Conservation (phyloP, 2,329 filamentous ascomycete genomes). For the Helotiales sp. region DNA sequence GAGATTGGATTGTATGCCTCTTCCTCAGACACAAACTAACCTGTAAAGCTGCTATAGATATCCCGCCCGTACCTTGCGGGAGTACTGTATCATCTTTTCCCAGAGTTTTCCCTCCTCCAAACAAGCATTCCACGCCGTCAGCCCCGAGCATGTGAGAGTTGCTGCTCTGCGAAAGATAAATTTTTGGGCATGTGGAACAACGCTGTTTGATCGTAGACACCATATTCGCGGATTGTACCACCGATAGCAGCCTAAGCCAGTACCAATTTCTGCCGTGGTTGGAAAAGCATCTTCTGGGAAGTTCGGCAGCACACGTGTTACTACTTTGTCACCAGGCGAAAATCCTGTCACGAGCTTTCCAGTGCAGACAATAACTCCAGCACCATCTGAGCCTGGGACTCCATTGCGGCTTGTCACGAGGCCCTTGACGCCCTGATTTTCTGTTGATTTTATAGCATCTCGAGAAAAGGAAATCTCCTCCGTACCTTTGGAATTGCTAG, state of each 20-base stretch:
- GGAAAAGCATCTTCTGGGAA: background rate
- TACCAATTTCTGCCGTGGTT: background rate
- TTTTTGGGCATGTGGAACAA: conserved; percentile 52
- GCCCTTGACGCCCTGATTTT: background rate
- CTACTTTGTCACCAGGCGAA: conserved; percentile 60
- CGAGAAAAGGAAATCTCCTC: background rate
- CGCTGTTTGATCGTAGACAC: conserved; percentile 47
- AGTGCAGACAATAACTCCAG: conserved; percentile 51
- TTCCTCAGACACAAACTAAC: background rate
- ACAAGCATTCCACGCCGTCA: conserved; percentile 60
- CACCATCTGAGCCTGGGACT: conserved; percentile 50
- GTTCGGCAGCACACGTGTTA: conserved; percentile 45
- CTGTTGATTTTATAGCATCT: too few species aligned
- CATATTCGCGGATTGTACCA: conserved; percentile 44
- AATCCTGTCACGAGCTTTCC: conserved; percentile 53
- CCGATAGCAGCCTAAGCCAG: conserved; percentile 45
- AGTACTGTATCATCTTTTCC: conserved; percentile 45
- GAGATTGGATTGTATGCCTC: background rate
- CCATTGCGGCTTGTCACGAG: background rate
- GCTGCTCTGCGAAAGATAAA: conserved; percentile 51
- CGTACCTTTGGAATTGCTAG: conserved; percentile 39
- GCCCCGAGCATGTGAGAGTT: conserved; percentile 54
- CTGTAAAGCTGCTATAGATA: conserved; percentile 47
- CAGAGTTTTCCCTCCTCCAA: conserved; percentile 49
- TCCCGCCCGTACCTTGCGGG: conserved; percentile 49